phyloP scores from a whole-genome alignment of 805 yeast species.

The Yarrowia sp. region DNA sequence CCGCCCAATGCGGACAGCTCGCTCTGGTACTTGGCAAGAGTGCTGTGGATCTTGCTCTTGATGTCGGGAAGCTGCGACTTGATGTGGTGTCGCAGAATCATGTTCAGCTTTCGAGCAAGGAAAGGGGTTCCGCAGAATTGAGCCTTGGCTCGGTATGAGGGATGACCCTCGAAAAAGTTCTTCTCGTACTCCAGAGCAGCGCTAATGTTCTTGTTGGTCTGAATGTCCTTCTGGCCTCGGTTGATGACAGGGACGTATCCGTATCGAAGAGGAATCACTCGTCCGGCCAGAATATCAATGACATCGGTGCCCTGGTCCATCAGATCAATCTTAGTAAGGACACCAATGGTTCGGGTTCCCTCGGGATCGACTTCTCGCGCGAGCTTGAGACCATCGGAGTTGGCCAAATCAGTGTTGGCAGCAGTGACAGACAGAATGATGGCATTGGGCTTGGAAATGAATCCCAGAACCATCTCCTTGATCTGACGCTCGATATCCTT shows the following conservation, averaged over 20 bases:
- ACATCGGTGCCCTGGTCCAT: slow-evolving; percentile 99
- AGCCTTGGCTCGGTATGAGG: slow-evolving; percentile 85
- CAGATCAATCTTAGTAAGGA: slow-evolving; percentile 89
- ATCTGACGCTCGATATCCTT: slow-evolving; percentile 93
- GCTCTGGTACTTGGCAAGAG: slow-evolving; percentile 76
- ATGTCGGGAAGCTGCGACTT: slow-evolving; percentile 87
- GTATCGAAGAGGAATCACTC: slow-evolving; percentile 90
- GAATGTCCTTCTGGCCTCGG: slow-evolving; percentile 96
- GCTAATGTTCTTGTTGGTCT: slow-evolving; percentile 77
- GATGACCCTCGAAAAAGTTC: slow-evolving; percentile 77
- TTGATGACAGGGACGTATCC: slow-evolving; percentile 97
- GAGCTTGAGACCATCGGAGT: slow-evolving; percentile 90
- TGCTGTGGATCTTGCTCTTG: slow-evolving; percentile 81
- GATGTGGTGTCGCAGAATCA: slow-evolving; percentile 86
- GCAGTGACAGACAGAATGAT: slow-evolving; percentile 92
- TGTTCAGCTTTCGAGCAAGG: slow-evolving; percentile 86
- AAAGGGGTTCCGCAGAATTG: slow-evolving; percentile 97
- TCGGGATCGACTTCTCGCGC: slow-evolving; percentile 98
- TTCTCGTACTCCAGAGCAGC: slow-evolving; percentile 83
- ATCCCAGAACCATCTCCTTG: slow-evolving; percentile 87
- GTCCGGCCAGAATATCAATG: slow-evolving; percentile 88
- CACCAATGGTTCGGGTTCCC: slow-evolving; percentile 93
- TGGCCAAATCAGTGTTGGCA: slow-evolving; percentile 95
- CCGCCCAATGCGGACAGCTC: slow-evolving; percentile 71
- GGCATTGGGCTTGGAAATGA: slow-evolving; percentile 93